Evolutionary conservation across 805 yeast species (phyloP), one percentile per base, ranked within the genome.

Genomic region (Candida berthetii): DNA sequence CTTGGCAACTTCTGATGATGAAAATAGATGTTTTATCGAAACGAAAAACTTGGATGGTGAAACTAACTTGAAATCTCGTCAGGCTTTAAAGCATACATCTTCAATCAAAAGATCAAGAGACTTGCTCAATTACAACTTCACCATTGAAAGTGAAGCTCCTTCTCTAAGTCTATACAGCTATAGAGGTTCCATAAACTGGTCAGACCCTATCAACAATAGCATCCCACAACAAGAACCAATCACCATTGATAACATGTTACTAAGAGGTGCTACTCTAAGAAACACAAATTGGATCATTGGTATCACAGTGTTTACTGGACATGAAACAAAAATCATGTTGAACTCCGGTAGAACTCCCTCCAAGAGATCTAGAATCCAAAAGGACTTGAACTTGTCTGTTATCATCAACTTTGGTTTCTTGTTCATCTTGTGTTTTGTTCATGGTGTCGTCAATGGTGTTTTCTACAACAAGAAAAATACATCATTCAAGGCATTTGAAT

Each of bases 201-300:
- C 4, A 11, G 29, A 27, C 8, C 29, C 69, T 42, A 75, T 70
- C 62, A 50, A 65, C 22, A 72, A 71, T 72, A 71, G 51, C 68
- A 29, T 41, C 4, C 50, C 48, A 2, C 36, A 41, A 4, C 44
- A 77, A 56, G 91, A 85, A 56, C 74, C 90, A 3, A 73, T 81
- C 18, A 79, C 78, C 10, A 77, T 82, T 51, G 80, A 82, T 54
- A 85, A 85, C 51, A 52, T 84, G 53, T 61, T 85, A 35, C 61
- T 85, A 24, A 74, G 95, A 65, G 95, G 95, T 9, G 82, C 85
- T 48, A 69, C 78, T 7, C 62, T 85, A 38, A 72, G 91, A 63
- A 85, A 85, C 54, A 85, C 91, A 1, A 82, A 80, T 58, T 85
- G 93, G 91, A 85, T 74, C 22, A 73, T 85, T 61, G 91, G 91